Evolutionary conservation across 345 rosid species (phyloP).

Genomic region (Microthlaspi erraticum): DNA sequence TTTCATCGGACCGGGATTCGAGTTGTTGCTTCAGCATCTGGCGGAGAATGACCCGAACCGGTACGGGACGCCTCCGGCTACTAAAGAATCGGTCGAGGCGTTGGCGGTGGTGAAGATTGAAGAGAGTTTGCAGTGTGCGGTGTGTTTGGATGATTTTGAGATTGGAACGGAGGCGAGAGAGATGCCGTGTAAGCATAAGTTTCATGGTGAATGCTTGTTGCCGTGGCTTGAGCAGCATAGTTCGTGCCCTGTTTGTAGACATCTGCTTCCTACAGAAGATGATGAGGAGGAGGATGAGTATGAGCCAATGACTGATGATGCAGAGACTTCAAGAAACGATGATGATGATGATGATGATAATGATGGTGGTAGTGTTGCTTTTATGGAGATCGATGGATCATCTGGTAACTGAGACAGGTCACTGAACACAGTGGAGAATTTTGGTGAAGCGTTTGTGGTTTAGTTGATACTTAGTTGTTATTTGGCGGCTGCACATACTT

Average conservation of each 20-base stretch:
- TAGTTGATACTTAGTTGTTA: neutral
- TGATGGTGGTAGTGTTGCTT: conserved; percentile 40
- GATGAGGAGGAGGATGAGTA: conserved; percentile 55
- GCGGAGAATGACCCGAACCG: conserved; percentile 76
- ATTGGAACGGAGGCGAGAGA: conserved; percentile 67
- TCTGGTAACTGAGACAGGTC: conserved; percentile 28
- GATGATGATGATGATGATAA: conserved; percentile 19
- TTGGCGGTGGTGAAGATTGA: conserved; percentile 55
- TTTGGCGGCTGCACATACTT: conserved; percentile 33
- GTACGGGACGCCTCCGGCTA: conserved; percentile 87
- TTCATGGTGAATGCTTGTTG: conserved; percentile 69
- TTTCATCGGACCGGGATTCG: conserved; percentile 82
- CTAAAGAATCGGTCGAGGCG: conserved; percentile 71
- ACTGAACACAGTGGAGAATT: conserved; percentile 14
- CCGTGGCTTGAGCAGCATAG: conserved; percentile 97
- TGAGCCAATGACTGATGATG: conserved; percentile 60
- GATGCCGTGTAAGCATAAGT: conserved; percentile 94
- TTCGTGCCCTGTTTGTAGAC: conserved; percentile 90
- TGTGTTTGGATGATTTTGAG: conserved; percentile 87
- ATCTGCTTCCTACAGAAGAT: conserved; percentile 54
- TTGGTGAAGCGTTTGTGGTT: conserved; percentile 19
- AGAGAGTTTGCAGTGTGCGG: conserved; percentile 69
- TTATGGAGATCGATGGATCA: conserved; percentile 24
- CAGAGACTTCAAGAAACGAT: conserved; percentile 46
- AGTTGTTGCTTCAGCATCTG: conserved; percentile 73